Conservation (phyloP, 169 alveolate genomes). For the Eimeria falciformis region DNA sequence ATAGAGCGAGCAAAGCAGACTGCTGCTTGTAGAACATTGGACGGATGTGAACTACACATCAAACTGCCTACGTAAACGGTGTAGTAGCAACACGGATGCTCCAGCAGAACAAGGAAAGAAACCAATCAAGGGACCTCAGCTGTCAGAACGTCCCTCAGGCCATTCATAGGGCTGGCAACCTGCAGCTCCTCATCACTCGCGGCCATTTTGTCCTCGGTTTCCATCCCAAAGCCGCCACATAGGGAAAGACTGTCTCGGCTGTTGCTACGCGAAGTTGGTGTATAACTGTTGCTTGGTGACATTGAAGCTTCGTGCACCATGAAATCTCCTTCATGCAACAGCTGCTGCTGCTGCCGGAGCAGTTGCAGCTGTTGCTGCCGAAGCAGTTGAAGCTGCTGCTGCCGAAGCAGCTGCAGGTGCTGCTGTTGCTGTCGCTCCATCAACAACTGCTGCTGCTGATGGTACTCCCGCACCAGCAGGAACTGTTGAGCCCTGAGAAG, state of each 20-base stretch:
- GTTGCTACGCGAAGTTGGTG: slow-evolving; percentile 60
- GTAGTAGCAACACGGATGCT: background rate
- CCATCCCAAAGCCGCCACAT: slow-evolving; percentile 69
- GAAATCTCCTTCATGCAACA: slow-evolving; percentile 18
- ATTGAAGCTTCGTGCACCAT: slow-evolving; percentile 29
- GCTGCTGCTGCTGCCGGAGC: slow-evolving; percentile 8
- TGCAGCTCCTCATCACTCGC: slow-evolving; percentile 71
- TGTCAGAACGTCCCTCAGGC: slow-evolving; percentile 45
- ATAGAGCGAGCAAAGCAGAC: background rate
- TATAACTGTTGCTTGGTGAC: slow-evolving; percentile 38
- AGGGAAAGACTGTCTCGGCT: slow-evolving; percentile 56
- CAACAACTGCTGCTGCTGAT: slow-evolving; percentile 68
- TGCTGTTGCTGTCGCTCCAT: slow-evolving; percentile 59
- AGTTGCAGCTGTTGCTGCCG: slow-evolving; percentile 35
- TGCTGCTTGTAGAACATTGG: background rate
- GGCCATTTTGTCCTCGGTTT: slow-evolving; percentile 64
- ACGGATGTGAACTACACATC: background rate
- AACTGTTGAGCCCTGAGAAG: background rate
- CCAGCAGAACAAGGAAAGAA: background rate
- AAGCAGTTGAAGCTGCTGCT: slow-evolving; percentile 43
- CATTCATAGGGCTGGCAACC: slow-evolving; percentile 64
- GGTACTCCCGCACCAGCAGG: slow-evolving; percentile 48
- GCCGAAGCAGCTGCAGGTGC: slow-evolving; percentile 33
- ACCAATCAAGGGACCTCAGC: slow-evolving; percentile 59
- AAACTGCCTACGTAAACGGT: background rate